Percentiles rank a stretch among this genome's conserved stretches.
phyloP scores from a whole-genome alignment of 306 rosid genomes.

The Corylus heterophylla region DNA sequence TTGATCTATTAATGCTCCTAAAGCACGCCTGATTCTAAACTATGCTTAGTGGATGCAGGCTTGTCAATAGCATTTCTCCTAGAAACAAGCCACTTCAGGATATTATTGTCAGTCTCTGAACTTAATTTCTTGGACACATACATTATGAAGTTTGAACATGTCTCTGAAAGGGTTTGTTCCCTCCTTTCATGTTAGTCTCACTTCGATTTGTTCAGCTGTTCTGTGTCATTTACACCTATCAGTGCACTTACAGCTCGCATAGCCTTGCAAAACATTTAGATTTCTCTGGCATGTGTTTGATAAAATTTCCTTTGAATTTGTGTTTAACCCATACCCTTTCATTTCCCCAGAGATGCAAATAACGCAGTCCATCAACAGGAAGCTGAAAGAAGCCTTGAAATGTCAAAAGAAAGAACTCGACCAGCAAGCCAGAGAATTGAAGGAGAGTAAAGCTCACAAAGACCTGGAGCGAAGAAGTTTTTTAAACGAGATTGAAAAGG shows the following conservation, averaged over 20 bases:
- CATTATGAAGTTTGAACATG: not conserved
- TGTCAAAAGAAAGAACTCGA: no score
- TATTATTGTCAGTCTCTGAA: no score
- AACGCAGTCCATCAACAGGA: conserved; percentile 13
- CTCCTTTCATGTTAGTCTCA: not conserved
- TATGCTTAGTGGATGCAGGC: not conserved
- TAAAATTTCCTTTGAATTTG: not conserved
- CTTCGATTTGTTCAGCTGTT: not conserved
- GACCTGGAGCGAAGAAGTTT: no score
- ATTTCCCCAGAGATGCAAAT: conserved; percentile 20
- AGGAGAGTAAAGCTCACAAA: no score
- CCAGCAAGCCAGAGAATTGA: no score
- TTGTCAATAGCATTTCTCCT: not conserved
- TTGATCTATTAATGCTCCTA: no score
- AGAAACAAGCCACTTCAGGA: not conserved
- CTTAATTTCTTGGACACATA: no score
- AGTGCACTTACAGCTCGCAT: not conserved
- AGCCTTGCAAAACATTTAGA: not conserved
- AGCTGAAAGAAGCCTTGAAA: no score
- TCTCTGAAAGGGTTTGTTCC: not conserved
- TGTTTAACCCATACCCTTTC: not conserved
- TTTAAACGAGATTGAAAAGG: no score
- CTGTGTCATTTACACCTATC: not conserved
- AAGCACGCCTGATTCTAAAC: no score
- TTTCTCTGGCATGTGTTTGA: not conserved